A percentile compares a stretch with the other conserved stretches of the same genome.
Conservation (phyloP, 257 asterid genomes). For the Sherardia arvensis region DNA sequence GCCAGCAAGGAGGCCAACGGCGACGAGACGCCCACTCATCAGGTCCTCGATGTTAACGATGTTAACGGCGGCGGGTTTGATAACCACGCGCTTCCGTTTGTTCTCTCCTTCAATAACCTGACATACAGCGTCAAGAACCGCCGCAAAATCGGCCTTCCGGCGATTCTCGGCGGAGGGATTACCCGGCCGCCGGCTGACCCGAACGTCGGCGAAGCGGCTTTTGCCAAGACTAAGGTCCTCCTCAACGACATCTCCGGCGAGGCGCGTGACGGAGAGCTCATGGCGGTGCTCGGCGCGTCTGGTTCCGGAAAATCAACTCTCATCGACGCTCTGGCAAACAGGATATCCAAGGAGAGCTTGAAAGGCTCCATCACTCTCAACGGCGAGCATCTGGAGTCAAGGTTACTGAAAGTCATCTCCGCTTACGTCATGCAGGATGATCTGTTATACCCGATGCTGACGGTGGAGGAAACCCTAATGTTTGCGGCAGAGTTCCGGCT, state of each 20-base stretch:
- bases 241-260: not conserved
- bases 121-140: not conserved
- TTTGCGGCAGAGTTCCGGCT: not conserved
- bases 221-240: not conserved
- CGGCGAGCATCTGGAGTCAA: not conserved
- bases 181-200: not conserved
- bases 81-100: not conserved
- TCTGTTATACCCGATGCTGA: not conserved
- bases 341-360: not conserved
- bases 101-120: constrained; percentile 1
- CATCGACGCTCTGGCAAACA: not conserved
- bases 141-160: not conserved
- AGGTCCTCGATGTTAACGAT: constrained; percentile 40
- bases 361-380: not conserved
- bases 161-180: not conserved
- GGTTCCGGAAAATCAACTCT: not conserved
- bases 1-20: constrained; percentile 46
- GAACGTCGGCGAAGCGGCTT: not conserved
- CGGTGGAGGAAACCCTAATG: not conserved
- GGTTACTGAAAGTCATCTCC: not conserved
- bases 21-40: constrained; percentile 72
- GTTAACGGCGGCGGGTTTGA: not conserved
- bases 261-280: not conserved
- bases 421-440: not conserved
- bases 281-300: not conserved